Percentiles rank a stretch among this genome's conserved stretches.
Evolutionary conservation across 768 basidiomycete species (phyloP).

Genomic region (Trametes cingulata): DNA sequence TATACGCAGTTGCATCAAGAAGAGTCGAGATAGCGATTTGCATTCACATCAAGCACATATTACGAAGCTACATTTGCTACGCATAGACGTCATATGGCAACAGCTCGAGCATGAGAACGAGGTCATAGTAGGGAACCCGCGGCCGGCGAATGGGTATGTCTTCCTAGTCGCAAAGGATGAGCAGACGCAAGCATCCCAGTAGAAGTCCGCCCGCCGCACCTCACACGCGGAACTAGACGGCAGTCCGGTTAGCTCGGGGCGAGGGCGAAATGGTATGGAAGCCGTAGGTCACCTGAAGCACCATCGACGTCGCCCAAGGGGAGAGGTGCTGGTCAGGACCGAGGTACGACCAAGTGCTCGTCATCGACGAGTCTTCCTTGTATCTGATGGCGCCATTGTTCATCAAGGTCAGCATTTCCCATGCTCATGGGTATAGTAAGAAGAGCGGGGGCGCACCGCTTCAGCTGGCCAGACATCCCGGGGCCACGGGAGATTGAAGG

Average conservation of each 20-base stretch:
- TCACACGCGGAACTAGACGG: constrained; percentile 7
- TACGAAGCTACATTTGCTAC: too few species aligned
- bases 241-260: background rate
- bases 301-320: constrained; percentile 71
- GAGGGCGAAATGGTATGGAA: constrained; percentile 8
- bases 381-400: constrained; percentile 40
- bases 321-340: constrained; percentile 46
- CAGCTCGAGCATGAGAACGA: too few species aligned
- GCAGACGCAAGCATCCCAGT: background rate
- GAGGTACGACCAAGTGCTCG: constrained; percentile 57
- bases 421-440: background rate
- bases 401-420: background rate
- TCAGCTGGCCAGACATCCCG: constrained; percentile 63
- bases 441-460: constrained; percentile 41
- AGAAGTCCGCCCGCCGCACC: background rate
- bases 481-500: constrained; percentile 65
- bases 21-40: too few species aligned
- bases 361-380: constrained; percentile 44
- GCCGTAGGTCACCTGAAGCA: constrained; percentile 48
- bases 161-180: background rate
- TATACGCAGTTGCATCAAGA: too few species aligned
- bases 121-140: too few species aligned
- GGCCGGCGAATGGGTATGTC: too few species aligned
- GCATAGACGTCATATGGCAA: too few species aligned
- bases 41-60: too few species aligned